Base-by-base conservation (phyloP, 192 early-diverging fungal genomes). In the Gaertneriomyces sp. region DNA sequence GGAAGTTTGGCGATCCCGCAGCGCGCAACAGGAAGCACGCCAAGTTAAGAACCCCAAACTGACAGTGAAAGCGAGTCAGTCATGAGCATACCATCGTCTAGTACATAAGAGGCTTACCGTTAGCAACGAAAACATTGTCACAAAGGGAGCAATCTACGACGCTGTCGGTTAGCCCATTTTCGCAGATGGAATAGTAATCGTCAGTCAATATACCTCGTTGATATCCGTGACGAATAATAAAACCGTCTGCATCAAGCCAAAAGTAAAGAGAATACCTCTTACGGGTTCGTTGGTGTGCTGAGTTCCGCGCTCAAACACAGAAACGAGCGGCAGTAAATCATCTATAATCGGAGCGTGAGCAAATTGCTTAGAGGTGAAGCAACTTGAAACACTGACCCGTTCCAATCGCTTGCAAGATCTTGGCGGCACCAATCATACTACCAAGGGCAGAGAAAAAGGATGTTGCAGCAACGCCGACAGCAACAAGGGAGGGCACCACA, bases 21-120 rank as follows among this genome's bases (percentile, higher is more conserved):
- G 54, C 54, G 14, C 64, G 64, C 9, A 66, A 54, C 39, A 66
- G 42, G 17, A 66, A 52, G 41, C 64, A 66, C 7, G 64, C 64
- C 1, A 66, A 54, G 42, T 66, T 66, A 42, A 66, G 39, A 6
- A 66, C 64, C 12, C 64, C 64, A 46, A 66, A 66, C 64, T 66
- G 25, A 12, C 2, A 60, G 41, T 20, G n/a, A 60, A 60, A 42
- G 4, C 9, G 12, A 42, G 42, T 14, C 11, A 42, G 58, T 2
- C n/a, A 10, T 20, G 20, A 43, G 12, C 41, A 5, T 12, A 20
- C 14, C 58, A 20, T 25, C 58, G 38, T 12, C 4, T 7, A 12
- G 1, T 1, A 49, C 11, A 17, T n/a, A 3, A n/a, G 17, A 42
- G 0, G 16, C 64, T 57, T 57, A 66, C 64, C 17, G 64, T 66